Conservation (phyloP, 2,329 filamentous ascomycete species). For the Hymenoscyphus linearis region DNA sequence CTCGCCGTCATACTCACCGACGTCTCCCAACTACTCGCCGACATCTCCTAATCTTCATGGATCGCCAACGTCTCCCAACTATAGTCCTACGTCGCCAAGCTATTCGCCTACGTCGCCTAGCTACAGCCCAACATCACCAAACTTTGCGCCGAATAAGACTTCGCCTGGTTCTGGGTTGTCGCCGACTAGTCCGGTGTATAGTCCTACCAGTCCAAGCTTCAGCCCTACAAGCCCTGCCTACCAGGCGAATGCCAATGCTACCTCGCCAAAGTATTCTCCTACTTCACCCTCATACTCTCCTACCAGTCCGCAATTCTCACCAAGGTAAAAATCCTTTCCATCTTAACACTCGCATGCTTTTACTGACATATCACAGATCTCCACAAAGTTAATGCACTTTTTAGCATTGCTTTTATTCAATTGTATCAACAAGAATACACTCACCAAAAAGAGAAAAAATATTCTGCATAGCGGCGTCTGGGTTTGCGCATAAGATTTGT, state of each 20-base stretch:
- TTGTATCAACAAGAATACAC: constrained; percentile 28
- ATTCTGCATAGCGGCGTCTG: constrained; percentile 22
- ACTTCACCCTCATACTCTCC: constrained; percentile 27
- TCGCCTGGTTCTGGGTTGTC: constrained; percentile 28
- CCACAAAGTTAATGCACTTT: constrained; percentile 19
- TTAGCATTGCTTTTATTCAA: constrained; percentile 12
- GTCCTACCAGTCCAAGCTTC: constrained; percentile 30
- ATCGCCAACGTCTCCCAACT: constrained; percentile 28
- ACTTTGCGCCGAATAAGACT: constrained; percentile 24
- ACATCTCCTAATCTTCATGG: constrained; percentile 62
- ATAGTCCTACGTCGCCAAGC: constrained; percentile 43
- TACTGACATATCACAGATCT: constrained; percentile 20
- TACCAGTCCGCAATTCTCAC: constrained; percentile 29
- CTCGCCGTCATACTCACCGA: constrained; percentile 75
- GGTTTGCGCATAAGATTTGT: constrained; percentile 15
- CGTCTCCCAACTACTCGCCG: constrained; percentile 67
- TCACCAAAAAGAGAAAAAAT: constrained; percentile 21
- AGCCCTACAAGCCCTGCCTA: constrained; percentile 29
- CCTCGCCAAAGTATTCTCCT: constrained; percentile 37
- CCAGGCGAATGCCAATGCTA: constrained; percentile 19
- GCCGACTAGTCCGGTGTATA: constrained; percentile 31
- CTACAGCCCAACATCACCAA: constrained; percentile 29
- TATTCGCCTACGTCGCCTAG: constrained; percentile 28
- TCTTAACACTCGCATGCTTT: too few relatives aligned
- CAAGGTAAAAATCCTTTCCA: constrained; percentile 18